Evolutionary conservation across 139 green algal genomes (phyloP), one percentile per base, ranked within the genome.

Genomic region (Chlorella sp.): DNA sequence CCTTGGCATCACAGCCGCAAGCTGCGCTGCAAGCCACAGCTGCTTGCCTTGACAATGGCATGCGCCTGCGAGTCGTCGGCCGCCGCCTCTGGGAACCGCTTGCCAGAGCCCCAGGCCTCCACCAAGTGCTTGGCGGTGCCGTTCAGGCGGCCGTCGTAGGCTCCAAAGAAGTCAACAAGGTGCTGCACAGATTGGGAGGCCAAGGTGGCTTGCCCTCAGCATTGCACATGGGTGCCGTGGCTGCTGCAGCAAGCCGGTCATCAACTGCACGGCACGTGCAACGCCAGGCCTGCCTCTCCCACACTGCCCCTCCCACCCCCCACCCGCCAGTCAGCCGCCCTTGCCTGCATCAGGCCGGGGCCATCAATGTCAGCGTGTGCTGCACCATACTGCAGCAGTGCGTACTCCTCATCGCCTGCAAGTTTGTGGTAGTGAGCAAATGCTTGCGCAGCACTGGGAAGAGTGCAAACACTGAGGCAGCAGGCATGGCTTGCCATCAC

Each of bases 21-120:
- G 18, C 4, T 51, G 36, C 67, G 17, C 68, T 30, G 20, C 34
- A 20, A 56, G 20, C 34, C 34, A n/a, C 68, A 57, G 51, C 51
- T 56, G 55, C 84, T 44, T 23, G 74, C 86, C 86, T 89, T 87
- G 68, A 85, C 81, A 15, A 90, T 64, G 25, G 72, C 83, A 78
- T 93, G 87, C 28, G 90, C 90, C 78, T 93, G 90, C 20, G 71
- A 81, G 84, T 93, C 90, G 17, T 87, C 39, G 18, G 78, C 57
- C 16, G 87, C 88, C 9, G 88, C 86, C 56, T 76, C 86, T 4
- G 90, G 88, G 44, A 83, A 92, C 4, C 13, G 4, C 83, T 88
- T 85, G 47, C 91, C 91, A 15, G 55, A 81, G 47, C 87, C 84
- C 34, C 34, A 80, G 32, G 55, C 60, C 20, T 76, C 74, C 51